Percentiles rank a stretch among this genome's conserved stretches.
Conservation (phyloP, 2,329 filamentous ascomycete species). For the Paecilomyces formosus region DNA sequence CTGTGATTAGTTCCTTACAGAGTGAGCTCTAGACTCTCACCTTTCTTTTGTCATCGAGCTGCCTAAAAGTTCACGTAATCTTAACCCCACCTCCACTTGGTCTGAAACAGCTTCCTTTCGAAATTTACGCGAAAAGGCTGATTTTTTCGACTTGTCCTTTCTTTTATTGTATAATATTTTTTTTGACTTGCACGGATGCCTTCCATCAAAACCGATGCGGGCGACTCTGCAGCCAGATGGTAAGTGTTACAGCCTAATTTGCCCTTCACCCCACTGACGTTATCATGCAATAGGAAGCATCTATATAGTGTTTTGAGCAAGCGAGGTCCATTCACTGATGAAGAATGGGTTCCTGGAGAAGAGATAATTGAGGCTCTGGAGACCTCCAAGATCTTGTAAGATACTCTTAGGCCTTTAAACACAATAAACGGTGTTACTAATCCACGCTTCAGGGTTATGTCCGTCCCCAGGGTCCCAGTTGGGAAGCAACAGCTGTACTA, state of each 20-base stretch:
- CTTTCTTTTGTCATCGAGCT: background rate
- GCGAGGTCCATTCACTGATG: conserved; percentile 73
- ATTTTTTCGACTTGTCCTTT: background rate
- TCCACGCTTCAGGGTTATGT: conserved; percentile 43
- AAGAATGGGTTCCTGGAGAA: conserved; percentile 46
- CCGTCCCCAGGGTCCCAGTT: conserved; percentile 20
- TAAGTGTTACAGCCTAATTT: conserved; percentile 10
- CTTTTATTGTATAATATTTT: background rate
- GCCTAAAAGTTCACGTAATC: background rate
- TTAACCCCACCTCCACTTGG: background rate
- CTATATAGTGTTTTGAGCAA: conserved; percentile 73
- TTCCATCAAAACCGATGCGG: background rate
- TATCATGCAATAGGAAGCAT: conserved; percentile 58
- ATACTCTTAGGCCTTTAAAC: conserved; percentile 5
- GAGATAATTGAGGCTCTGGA: conserved; percentile 53
- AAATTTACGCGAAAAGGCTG: background rate
- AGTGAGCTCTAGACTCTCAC: background rate
- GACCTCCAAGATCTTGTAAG: conserved; percentile 68
- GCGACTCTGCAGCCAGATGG: conserved; percentile 15
- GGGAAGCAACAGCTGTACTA: conserved; percentile 14
- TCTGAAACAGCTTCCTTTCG: background rate
- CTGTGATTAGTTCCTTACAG: background rate
- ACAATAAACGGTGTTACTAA: conserved; percentile 14
- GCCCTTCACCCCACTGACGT: background rate
- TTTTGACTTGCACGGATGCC: background rate